These are phyloP conservation scores for Boletus insuetus DNA, from an alignment of 768 basidiomycete genomes.

Conservation along the genomic window DNA sequence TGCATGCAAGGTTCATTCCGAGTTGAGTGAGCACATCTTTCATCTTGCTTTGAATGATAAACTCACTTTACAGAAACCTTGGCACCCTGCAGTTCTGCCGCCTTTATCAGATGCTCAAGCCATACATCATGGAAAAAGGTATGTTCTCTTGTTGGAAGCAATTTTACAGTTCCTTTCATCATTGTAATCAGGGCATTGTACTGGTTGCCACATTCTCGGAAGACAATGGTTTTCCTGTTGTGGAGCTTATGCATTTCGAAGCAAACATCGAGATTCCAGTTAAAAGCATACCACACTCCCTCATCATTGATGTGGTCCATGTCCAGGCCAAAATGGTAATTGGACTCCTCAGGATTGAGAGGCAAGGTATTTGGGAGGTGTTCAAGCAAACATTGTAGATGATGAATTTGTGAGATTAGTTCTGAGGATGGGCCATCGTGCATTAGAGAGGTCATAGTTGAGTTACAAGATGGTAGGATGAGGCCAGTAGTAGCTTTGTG, in stretches of 20 bases:
- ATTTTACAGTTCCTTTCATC: neutral
- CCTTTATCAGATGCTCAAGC: too few relatives aligned
- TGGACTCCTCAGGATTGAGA: neutral
- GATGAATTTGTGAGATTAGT: neutral
- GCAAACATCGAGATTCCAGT: too few relatives aligned
- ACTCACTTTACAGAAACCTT: too few relatives aligned
- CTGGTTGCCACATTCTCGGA: neutral
- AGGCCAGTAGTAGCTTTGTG: too few relatives aligned
- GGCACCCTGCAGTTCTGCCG: too few relatives aligned
- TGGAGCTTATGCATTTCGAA: too few relatives aligned
- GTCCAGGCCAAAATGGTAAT: neutral
- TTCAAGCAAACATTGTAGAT: neutral
- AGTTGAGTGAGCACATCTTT: too few relatives aligned
- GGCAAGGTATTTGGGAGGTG: neutral
- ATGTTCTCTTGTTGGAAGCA: too few relatives aligned
- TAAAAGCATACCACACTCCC: neutral
- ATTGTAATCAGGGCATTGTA: neutral
- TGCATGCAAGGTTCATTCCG: too few relatives aligned
- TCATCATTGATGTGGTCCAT: neutral
- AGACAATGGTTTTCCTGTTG: neutral
- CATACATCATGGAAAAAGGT: too few relatives aligned
- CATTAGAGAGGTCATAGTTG: neutral
- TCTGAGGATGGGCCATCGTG: neutral
- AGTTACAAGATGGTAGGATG: too few relatives aligned
- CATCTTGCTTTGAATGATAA: too few relatives aligned